phyloP scores from a whole-genome alignment of 805 yeast species.

The Candida nemodendra region DNA sequence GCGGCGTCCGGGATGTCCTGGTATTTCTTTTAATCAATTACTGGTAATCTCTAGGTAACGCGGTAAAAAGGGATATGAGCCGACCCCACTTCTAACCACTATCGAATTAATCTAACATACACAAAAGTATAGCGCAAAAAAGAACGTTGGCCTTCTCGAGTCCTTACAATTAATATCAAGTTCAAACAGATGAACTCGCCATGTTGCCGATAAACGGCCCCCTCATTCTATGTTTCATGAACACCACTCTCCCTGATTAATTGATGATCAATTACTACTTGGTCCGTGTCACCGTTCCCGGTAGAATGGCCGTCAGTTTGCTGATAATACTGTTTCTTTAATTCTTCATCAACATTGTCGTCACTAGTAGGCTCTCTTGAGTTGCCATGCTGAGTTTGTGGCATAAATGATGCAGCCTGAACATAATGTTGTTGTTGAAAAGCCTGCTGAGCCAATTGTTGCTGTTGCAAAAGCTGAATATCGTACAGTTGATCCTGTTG shows the following conservation, averaged over 20 bases:
- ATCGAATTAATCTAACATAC: no score
- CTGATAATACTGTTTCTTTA: slow-evolving; percentile 16
- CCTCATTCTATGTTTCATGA: slow-evolving; percentile 1
- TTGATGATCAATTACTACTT: slow-evolving; percentile 15
- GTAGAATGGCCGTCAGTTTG: slow-evolving; percentile 4
- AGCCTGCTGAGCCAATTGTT: slow-evolving; percentile 18
- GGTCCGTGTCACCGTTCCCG: slow-evolving; percentile 6
- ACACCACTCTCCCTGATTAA: slow-evolving; percentile 11
- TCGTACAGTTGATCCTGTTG: slow-evolving; percentile 20
- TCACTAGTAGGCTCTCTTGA: slow-evolving; percentile 11
- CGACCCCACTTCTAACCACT: no score
- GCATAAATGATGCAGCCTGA: slow-evolving; percentile 4
- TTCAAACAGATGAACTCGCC: no score
- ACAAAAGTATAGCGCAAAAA: no score
- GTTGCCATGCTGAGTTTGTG: not conserved
- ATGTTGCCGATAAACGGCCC: no score
- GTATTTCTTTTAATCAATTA: no score
- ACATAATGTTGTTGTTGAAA: slow-evolving; percentile 7
- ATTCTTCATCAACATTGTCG: slow-evolving; percentile 24
- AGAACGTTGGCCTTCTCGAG: no score
- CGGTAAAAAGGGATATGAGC: no score
- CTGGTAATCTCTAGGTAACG: no score
- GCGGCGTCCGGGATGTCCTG: no score
- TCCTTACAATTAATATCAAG: no score
- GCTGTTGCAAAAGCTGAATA: slow-evolving; percentile 20